Conservation (phyloP, 495 filamentous ascomycete genomes). For the Acidiella bohemica region DNA sequence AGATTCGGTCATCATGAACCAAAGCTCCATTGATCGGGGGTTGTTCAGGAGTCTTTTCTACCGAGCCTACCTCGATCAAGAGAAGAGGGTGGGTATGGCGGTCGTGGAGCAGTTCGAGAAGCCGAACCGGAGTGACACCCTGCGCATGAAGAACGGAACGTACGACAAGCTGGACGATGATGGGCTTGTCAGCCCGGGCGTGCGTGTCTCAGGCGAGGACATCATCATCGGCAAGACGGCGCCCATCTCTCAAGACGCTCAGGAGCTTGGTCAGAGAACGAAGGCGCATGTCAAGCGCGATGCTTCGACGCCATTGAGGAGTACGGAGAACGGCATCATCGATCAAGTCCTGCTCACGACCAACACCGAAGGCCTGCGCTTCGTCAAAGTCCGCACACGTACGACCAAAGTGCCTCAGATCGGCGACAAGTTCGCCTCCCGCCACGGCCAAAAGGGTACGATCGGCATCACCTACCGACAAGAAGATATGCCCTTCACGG, state of each 20-base stretch:
- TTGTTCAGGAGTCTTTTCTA: conserved; percentile 97
- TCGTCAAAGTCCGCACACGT: conserved; percentile 92
- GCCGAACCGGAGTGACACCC: conserved; percentile 71
- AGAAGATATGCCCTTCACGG: conserved; percentile 97
- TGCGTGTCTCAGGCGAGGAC: conserved; percentile 90
- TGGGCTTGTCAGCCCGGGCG: conserved; percentile 82
- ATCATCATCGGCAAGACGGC: conserved; percentile 99
- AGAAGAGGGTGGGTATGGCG: conserved; percentile 84
- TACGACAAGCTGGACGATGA: conserved; percentile 98
- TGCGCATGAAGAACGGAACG: conserved; percentile 84
- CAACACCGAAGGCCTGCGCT: conserved; percentile 76
- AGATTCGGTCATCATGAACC: conserved; percentile 99
- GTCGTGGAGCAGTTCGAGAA: conserved; percentile 90
- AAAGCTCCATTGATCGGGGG: conserved; percentile 93
- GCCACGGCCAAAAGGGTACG: conserved; percentile 97
- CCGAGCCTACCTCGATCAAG: conserved; percentile 86
- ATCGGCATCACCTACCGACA: conserved; percentile 96
- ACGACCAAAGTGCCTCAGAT: conserved; percentile 98
- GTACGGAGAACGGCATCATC: conserved; percentile 91
- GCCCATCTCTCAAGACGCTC: conserved; percentile 77
- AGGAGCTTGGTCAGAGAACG: conserved; percentile 86
- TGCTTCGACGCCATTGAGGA: conserved; percentile 83
- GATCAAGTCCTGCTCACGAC: conserved; percentile 88
- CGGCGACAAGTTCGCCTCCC: conserved; percentile 97
- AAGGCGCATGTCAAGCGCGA: conserved; percentile 84